Base-by-base conservation (phyloP, 768 basidiomycete species). In the Sarcomyxa edulis region DNA sequence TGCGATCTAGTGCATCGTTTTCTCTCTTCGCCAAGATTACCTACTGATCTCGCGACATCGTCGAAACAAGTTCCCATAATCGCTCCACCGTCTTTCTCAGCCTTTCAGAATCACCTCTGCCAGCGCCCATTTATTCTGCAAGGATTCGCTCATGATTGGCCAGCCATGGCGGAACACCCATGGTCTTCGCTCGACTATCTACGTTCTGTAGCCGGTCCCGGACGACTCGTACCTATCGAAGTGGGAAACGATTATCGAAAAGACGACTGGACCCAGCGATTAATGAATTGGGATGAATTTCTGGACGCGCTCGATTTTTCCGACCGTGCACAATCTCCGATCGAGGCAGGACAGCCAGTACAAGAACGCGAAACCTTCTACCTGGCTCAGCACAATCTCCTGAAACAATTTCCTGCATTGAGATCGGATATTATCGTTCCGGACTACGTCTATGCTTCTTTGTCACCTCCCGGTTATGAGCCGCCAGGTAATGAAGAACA, bases 361-460 rank as follows among this genome's bases (percentile, higher is more conserved):
- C 31, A n/a, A 20, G n/a, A 16, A 21, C 3, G 29, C 25, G 27
- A n/a, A 10, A 16, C 29, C 6, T 48, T 83, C 25, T 99, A 99
- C 57, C 77, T 99, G 30, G 96, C 96, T 0, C 96, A 99, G 54
- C 83, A 99, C 61, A 74, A 80, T 48, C 72, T 99, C 10, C 67
- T 94, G 42, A 63, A 61, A 27, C 96, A 99, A 56, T 92, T 98
- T 48, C 93, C 92, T 2, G 56, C 59, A 2, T 68, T 99, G 29
- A 66, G 73, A 33, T 64, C 69, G 6, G 96, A 98, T 52, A 76
- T 97, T 34, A 45, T 71, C 7, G 49, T 90, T n/a, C 95, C 96
- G 0, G 93, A 96, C 54, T 93, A 95, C 51, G 82, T 87, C 18
- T 97, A 88, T 54, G 68, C 84, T 11, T 71, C 64, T 6, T 69